These are phyloP conservation scores for Aethionema arabicum DNA, from an alignment of 345 rosid species.

Conservation along the genomic window DNA sequence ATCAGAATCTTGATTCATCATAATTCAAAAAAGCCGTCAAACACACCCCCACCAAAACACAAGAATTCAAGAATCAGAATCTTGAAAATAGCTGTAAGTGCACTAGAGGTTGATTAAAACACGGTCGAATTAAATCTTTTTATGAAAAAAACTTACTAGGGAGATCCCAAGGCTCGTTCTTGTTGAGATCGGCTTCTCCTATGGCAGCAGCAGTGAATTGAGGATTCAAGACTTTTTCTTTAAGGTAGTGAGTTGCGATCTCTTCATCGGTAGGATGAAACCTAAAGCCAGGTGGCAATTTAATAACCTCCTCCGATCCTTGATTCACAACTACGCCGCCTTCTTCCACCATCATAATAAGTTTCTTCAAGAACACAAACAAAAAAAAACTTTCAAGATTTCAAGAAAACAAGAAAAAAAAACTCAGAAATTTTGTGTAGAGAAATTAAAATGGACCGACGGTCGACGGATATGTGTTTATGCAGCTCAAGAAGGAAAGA, in stretches of 20 bases:
- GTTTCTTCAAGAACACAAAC: constrained; percentile 9
- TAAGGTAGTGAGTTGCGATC: constrained; percentile 71
- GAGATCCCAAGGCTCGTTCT: constrained; percentile 95
- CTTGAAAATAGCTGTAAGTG: neutral
- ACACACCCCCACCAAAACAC: neutral
- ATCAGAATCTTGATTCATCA: constrained; percentile 23
- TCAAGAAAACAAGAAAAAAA: constrained; percentile 17
- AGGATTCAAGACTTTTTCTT: constrained; percentile 57
- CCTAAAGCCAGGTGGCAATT: constrained; percentile 88
- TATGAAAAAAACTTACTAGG: constrained; percentile 65
- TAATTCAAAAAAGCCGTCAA: constrained; percentile 11
- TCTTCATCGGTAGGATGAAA: constrained; percentile 98
- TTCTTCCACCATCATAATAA: constrained; percentile 38
- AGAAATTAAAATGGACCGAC: neutral
- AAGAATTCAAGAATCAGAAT: neutral
- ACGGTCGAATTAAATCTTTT: neutral
- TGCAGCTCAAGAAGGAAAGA: constrained; percentile 22
- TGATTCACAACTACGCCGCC: constrained; percentile 57
- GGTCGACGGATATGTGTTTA: constrained; percentile 4
- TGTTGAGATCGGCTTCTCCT: constrained; percentile 85
- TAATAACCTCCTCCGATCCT: constrained; percentile 49
- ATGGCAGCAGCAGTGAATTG: constrained; percentile 65
- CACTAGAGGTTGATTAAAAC: neutral
- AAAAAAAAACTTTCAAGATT: constrained; percentile 4
- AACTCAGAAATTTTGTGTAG: neutral